These are phyloP conservation scores for Xylaria sp. DNA, from an alignment of 495 filamentous ascomycete species.

Conservation along the genomic window DNA sequence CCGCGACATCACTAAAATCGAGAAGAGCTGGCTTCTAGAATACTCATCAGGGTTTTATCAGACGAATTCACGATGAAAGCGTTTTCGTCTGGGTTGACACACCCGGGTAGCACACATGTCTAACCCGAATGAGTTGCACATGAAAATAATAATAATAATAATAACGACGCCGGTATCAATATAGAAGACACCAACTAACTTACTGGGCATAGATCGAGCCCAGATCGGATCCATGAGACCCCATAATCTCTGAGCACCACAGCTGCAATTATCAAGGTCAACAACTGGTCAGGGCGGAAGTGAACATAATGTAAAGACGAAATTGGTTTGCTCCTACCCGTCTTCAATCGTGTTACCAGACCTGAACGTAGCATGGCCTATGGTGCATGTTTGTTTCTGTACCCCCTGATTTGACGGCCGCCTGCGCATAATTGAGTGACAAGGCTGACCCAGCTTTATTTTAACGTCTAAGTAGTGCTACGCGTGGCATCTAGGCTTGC, in stretches of 20 bases:
- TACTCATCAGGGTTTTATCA: slow-evolving; percentile 88
- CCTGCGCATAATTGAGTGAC: slow-evolving; percentile 10
- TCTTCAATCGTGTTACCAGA: not conserved
- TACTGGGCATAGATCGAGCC: not conserved
- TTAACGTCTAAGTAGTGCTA: not conserved
- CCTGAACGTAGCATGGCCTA: not conserved
- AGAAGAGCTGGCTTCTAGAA: slow-evolving; percentile 89
- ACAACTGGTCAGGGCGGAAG: not conserved
- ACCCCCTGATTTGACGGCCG: not conserved
- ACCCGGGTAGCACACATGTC: not conserved
- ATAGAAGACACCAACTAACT: not conserved
- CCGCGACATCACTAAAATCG: slow-evolving; percentile 87
- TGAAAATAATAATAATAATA: too few species aligned
- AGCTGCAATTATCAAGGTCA: not conserved
- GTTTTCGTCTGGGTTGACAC: not conserved
- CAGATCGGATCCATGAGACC: not conserved
- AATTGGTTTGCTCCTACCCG: not conserved
- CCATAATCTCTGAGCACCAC: not conserved
- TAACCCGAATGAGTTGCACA: not conserved
- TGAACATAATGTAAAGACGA: not conserved
- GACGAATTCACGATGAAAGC: slow-evolving; percentile 43
- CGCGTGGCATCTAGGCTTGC: slow-evolving; percentile 13
- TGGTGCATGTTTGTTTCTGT: not conserved
- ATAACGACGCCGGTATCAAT: not conserved
- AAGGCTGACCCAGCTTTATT: slow-evolving; percentile 9